A percentile compares a stretch with the other conserved stretches of the same genome.
Evolutionary conservation across 2,329 filamentous ascomycete genomes (phyloP).

Genomic region (Cyanodermella asteris): DNA sequence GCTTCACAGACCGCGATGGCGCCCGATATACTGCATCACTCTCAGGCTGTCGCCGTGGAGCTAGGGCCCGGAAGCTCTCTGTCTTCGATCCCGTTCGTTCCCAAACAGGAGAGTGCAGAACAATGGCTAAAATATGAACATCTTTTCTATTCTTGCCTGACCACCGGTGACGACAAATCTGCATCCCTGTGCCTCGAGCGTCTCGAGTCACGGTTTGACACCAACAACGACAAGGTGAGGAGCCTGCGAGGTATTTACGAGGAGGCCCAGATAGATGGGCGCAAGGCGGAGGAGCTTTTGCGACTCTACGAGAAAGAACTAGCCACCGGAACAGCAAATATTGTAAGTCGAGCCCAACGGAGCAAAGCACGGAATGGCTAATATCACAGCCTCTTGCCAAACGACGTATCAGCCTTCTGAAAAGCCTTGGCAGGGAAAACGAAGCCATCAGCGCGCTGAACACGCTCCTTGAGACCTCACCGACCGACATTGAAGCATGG

Average conservation of each 20-base stretch:
- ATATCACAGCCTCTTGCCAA: conserved; percentile 53
- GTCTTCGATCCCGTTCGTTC: conserved; percentile 6
- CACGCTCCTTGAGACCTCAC: conserved; percentile 57
- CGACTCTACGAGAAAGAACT: conserved; percentile 60
- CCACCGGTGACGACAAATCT: conserved; percentile 59
- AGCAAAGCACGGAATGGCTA: conserved; percentile 12
- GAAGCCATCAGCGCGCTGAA: conserved; percentile 59
- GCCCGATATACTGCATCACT: too few relatives aligned
- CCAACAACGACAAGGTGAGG: conserved; percentile 66
- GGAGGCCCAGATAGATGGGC: conserved; percentile 54
- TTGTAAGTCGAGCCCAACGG: conserved; percentile 26
- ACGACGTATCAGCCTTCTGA: conserved; percentile 57
- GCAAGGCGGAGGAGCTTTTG: conserved; percentile 46
- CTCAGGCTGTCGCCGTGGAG: too few relatives aligned
- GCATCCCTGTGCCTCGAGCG: conserved; percentile 56
- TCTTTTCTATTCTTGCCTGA: conserved; percentile 61
- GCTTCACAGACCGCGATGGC: too few relatives aligned
- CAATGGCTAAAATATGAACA: conserved; percentile 77
- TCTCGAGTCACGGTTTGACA: conserved; percentile 60
- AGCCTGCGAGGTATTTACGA: conserved; percentile 63
- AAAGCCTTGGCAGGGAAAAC: conserved; percentile 42
- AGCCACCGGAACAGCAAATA: conserved; percentile 51
- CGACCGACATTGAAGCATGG: conserved; percentile 87
- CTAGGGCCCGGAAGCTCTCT: too few relatives aligned
- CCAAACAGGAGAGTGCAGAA: conserved; percentile 26